phyloP scores from a whole-genome alignment of 1,139 yeast species.

The Saccharomyces hybrid region DNA sequence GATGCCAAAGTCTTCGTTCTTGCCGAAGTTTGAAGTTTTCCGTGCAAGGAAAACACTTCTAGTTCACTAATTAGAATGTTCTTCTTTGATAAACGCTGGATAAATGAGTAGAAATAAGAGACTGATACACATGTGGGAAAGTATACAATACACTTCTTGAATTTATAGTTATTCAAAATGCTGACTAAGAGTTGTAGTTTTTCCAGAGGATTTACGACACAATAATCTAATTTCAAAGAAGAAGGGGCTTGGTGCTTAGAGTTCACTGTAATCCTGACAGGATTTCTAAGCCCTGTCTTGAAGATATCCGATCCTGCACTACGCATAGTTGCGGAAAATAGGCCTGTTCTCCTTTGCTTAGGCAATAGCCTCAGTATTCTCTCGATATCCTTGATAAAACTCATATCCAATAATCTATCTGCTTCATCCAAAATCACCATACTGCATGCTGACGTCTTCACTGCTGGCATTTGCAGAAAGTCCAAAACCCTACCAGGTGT shows the following conservation, averaged over 20 bases:
- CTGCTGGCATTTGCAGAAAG: conserved; percentile 44
- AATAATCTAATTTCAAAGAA: conserved; percentile 55
- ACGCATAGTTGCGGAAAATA: conserved; percentile 84
- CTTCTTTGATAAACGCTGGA: conserved; percentile 34
- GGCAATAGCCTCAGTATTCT: conserved; percentile 63
- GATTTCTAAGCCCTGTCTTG: conserved; percentile 80
- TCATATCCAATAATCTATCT: conserved; percentile 73
- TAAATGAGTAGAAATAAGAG: conserved; percentile 59
- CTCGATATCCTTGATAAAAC: conserved; percentile 65
- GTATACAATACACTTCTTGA: conserved; percentile 74
- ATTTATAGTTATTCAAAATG: conserved; percentile 47
- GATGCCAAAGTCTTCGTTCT: conserved; percentile 60
- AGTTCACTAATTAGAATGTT: conserved; percentile 30
- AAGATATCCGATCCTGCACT: conserved; percentile 67
- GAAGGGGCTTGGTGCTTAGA: conserved; percentile 45
- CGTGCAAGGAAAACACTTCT: conserved; percentile 67
- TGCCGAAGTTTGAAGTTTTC: conserved; percentile 69
- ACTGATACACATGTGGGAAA: conserved; percentile 85
- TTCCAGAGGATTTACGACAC: conserved; percentile 49
- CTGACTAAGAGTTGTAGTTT: conserved; percentile 56
- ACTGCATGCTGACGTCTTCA: conserved; percentile 56
- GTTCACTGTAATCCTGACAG: conserved; percentile 74
- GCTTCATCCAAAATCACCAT: conserved; percentile 87
- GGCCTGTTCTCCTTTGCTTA: conserved; percentile 86
- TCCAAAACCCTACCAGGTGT: conserved; percentile 91